Evolutionary conservation across 345 rosid species (phyloP), one percentile per base, ranked within the genome.

Genomic region (Carallia brachiata): DNA sequence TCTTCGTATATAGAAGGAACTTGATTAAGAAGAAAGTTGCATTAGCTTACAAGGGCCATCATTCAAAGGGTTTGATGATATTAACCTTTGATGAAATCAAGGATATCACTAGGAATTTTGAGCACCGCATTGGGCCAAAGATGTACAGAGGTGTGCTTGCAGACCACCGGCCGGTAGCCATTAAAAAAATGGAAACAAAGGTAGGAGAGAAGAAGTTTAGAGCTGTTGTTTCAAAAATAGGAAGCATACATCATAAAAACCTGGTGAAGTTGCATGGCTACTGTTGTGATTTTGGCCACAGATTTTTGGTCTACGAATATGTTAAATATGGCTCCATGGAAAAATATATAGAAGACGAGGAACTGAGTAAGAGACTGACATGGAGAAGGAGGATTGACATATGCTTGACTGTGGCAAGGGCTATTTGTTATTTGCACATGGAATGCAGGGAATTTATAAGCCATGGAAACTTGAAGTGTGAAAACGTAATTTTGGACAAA

Each of bases 191-290:
- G 78, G 87, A 84, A 56, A 64, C 79, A 19, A 62, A 74, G 4
- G 75, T 74, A 13, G 89, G 77, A 50, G 90, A 87, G 58, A 87
- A 92, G 68, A 90, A 83, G 75, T 92, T 90, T 27, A 77, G 96
- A 66, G 79, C 84, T 79, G 80, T 84, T 19, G 87, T 88, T 57
- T 79, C 87, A 31, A 90, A 79, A 84, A 75, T 88, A 50, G 89
- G 94, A 71, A 83, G 82, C 82, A 92, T 90, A 77, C 88, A 90
- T 78, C 97, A 92, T 84, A 87, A 81, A 78, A 81, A 89, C 71
- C 79, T 92, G 52, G 76, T 83, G 6, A 90, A 84, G 83, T 82
- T 92, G 77, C 84, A 83, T 70, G 98, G 94, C 58, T 87, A 87
- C 67, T 90, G 98, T 67, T 88, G 86, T 2, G 97, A 90, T 65